Percentiles rank a stretch among this genome's conserved stretches.
These are phyloP conservation scores for Pterocarpus santalinus DNA, from an alignment of 306 rosid species.

Conservation along the genomic window DNA sequence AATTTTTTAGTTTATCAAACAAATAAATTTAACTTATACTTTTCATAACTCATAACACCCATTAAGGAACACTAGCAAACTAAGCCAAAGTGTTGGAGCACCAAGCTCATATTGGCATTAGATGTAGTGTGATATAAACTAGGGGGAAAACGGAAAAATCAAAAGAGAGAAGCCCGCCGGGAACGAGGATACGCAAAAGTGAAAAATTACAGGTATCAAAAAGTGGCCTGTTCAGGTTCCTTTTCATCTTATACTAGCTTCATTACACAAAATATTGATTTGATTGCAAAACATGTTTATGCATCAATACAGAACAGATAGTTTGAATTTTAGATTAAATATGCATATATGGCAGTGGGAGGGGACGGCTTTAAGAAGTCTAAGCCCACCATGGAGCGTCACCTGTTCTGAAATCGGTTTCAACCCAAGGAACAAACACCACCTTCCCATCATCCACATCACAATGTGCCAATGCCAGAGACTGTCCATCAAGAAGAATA, in stretches of 20 bases:
- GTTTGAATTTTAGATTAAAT: conserved; percentile 34
- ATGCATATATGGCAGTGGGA: conserved; percentile 13
- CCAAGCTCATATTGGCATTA: background rate
- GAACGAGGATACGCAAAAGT: background rate
- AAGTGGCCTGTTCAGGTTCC: background rate
- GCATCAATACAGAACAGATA: conserved; percentile 39
- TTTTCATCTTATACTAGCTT: conserved; percentile 36
- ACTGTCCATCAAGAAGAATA: conserved; percentile 57
- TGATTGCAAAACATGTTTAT: conserved; percentile 33
- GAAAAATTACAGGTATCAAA: background rate
- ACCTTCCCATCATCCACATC: conserved; percentile 85
- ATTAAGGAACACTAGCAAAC: no score
- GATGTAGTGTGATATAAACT: background rate
- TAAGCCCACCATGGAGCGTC: conserved; percentile 91
- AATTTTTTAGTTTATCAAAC: no score
- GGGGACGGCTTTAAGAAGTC: conserved; percentile 23
- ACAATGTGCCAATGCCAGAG: conserved; percentile 82
- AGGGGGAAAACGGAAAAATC: background rate
- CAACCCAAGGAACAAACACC: conserved; percentile 89
- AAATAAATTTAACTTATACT: no score
- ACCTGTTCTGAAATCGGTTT: conserved; percentile 95
- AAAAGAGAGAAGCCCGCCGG: background rate
- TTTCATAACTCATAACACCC: no score
- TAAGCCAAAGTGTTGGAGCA: no score
- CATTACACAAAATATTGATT: conserved; percentile 21